A percentile compares a stretch with the other conserved stretches of the same genome.
Conservation (phyloP, 2,329 filamentous ascomycete species). For the Penicillium sp. region DNA sequence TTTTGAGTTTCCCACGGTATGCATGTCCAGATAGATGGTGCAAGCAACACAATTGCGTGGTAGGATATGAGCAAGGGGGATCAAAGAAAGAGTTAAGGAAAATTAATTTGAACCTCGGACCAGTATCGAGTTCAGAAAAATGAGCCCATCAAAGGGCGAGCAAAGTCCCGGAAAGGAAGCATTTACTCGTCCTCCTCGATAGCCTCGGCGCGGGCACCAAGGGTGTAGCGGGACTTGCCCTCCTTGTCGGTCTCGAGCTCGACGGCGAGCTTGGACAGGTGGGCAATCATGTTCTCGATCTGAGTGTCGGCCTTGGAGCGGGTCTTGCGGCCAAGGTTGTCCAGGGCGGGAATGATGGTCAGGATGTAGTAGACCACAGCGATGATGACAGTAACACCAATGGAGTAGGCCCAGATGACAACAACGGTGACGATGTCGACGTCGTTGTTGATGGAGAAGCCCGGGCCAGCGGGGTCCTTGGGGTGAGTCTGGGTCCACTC, state of each 20-base stretch:
- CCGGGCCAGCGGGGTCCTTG: conserved; percentile 22
- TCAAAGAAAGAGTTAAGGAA: conserved; percentile 12
- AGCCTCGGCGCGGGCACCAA: conserved; percentile 43
- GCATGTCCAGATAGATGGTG: conserved; percentile 26
- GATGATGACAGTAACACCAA: conserved; percentile 53
- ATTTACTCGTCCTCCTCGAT: conserved; percentile 47
- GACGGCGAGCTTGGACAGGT: conserved; percentile 53
- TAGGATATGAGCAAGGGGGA: conserved; percentile 15
- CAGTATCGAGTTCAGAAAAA: conserved; percentile 35
- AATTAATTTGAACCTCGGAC: conserved; percentile 28
- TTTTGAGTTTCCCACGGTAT: conserved; percentile 22
- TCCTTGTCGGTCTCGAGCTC: conserved; percentile 50
- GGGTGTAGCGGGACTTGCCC: conserved; percentile 46
- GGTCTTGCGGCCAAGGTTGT: conserved; percentile 54
- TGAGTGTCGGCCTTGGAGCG: conserved; percentile 52
- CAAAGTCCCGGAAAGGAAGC: conserved; percentile 17
- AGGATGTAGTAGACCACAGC: conserved; percentile 53
- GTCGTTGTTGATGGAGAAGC: conserved; percentile 50
- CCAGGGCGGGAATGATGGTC: conserved; percentile 45
- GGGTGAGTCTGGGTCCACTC: conserved; percentile 25
- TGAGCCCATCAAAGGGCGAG: conserved; percentile 4
- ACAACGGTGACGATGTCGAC: conserved; percentile 58
- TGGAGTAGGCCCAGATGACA: conserved; percentile 54
- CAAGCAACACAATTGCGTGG: conserved; percentile 24
- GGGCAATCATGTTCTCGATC: conserved; percentile 54